Conservation (phyloP, 2,329 filamentous ascomycete species). For the Penicillium sp. region DNA sequence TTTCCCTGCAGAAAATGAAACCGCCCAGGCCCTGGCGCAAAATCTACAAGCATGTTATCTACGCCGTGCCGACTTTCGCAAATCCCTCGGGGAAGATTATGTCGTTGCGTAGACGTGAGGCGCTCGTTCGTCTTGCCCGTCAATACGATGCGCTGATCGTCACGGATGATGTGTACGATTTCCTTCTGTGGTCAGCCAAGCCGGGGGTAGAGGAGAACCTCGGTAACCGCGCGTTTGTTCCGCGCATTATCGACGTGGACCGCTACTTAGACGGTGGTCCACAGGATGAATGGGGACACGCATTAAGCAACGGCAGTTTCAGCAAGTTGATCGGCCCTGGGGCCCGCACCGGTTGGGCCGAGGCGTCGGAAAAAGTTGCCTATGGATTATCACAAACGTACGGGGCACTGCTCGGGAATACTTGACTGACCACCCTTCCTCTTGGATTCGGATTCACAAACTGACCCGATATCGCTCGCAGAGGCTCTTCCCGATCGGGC, state of each 20-base stretch:
- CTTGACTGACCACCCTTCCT: background rate
- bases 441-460: background rate
- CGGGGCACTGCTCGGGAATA: slow-evolving; percentile 26
- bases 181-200: slow-evolving; percentile 71
- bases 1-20: slow-evolving; percentile 54
- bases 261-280: slow-evolving; percentile 61
- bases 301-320: slow-evolving; percentile 84
- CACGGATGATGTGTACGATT: slow-evolving; percentile 91
- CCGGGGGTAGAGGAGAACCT: slow-evolving; percentile 4
- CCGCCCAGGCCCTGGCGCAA: slow-evolving; percentile 63
- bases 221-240: slow-evolving; percentile 52
- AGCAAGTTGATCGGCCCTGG: slow-evolving; percentile 85
- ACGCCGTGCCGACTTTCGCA: slow-evolving; percentile 81
- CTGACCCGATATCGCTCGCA: slow-evolving; percentile 28
- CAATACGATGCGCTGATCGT: slow-evolving; percentile 79
- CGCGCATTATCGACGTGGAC: slow-evolving; percentile 78
- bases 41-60: slow-evolving; percentile 83
- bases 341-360: slow-evolving; percentile 82
- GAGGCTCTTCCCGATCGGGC: slow-evolving; percentile 59
- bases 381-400: slow-evolving; percentile 61
- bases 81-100: slow-evolving; percentile 87
- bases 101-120: slow-evolving; percentile 64
- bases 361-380: slow-evolving; percentile 64
- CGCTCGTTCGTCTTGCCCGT: slow-evolving; percentile 73
- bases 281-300: slow-evolving; percentile 70